Evolutionary conservation across 1,284 basidiomycete genomes (phyloP), one percentile per base, ranked within the genome.

Genomic region (Puccinia novopanici): DNA sequence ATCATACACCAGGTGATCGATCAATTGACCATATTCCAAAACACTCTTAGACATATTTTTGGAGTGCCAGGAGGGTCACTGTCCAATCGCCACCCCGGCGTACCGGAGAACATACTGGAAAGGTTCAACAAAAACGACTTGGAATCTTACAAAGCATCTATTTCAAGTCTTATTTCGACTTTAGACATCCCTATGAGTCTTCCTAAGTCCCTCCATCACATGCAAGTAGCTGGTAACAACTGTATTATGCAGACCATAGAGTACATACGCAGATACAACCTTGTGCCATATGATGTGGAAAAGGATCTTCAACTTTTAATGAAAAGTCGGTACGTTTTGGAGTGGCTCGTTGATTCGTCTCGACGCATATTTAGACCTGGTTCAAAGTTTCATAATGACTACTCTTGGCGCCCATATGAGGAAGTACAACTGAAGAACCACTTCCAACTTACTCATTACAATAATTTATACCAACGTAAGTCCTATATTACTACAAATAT

Each of bases 301-400:
- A 8, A 63, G 15, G 5, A 40, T 5, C 24, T 63, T 63, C 27
- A 63, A 37, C 22, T 8, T 17, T 63, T 22, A 22, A 40, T 19
- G 17, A 40, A 63, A 3, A 63, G 59, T 63, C 34, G 13, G 59
- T 4, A 9, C 22, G 15, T 4, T 40, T 15, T 63, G 40, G 34
- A 63, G 22, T 63, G 34, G 34, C 59, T 63, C 22, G 34, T 34
- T 40, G 27, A 40, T 22, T 22, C 34, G 3, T 63, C 59, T 63
- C 22, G 15, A 22, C 3, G 19, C 8, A 40, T 63, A 63, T 63
- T 63, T n/a, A 63, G 30, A 37, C 27, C 9, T 4, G 59, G 27
- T 37, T 40, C 59, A 63, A n/a, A 40, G 59, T 63, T 63, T 40
- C 59, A 63, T 63, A 63, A 63, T 40, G 59, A 13, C 13, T 40